Conservation (phyloP, 202 grass and related monocot genomes). For the Panicum virgatum region DNA sequence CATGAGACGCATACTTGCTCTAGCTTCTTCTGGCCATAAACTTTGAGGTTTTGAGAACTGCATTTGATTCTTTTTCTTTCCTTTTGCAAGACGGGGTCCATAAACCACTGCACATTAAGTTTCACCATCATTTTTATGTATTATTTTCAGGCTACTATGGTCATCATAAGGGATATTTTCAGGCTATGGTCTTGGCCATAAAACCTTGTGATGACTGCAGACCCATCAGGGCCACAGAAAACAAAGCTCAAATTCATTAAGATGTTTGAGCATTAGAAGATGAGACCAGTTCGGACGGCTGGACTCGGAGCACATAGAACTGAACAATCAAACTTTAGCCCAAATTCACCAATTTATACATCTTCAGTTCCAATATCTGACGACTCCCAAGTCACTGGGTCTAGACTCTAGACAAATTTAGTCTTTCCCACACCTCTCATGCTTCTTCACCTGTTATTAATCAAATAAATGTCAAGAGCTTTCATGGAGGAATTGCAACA, state of each 20-base stretch:
- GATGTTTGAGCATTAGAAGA: not conserved
- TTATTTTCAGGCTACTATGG: not conserved
- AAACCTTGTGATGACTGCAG: not conserved
- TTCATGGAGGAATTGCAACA: not conserved
- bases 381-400: not conserved
- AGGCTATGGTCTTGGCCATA: too few species aligned
- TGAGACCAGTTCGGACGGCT: not conserved
- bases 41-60: too few species aligned
- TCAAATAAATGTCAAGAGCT: slow-evolving; percentile 26
- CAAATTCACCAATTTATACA: slow-evolving; percentile 33
- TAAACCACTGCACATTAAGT: not conserved
- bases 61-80: too few species aligned
- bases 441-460: slow-evolving; percentile 62
- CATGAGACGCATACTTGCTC: too few species aligned
- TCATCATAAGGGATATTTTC: too few species aligned
- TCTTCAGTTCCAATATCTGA: slow-evolving; percentile 18
- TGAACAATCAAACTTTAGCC: not conserved
- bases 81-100: not conserved
- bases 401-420: slow-evolving; percentile 52
- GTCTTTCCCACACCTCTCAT: slow-evolving; percentile 41
- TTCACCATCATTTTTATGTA: not conserved
- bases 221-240: not conserved
- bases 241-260: not conserved
- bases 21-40: too few species aligned
- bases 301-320: not conserved